Percentiles rank a stretch among this genome's conserved stretches.
Conservation (phyloP, 768 basidiomycete genomes). For the Mrakia frigida region DNA sequence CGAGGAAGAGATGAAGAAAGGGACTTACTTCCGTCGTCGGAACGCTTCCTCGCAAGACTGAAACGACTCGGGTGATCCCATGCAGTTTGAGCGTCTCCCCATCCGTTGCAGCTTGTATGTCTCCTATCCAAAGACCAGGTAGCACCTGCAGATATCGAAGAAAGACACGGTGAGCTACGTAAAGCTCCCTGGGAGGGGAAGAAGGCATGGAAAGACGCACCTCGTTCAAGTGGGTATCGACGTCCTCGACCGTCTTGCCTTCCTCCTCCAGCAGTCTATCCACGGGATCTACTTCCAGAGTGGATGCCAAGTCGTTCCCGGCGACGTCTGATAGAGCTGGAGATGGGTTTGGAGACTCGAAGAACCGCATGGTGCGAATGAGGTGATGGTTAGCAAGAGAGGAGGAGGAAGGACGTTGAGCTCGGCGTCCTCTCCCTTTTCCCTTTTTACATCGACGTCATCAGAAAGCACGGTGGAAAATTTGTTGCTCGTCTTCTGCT, state of each 20-base stretch:
- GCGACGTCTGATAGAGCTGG: not conserved
- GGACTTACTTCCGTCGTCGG: constrained; percentile 7
- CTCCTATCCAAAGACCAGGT: constrained; percentile 77
- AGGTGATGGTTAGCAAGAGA: not conserved
- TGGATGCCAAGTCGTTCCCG: not conserved
- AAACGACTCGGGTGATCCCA: constrained; percentile 69
- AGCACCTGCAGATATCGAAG: constrained; percentile 52
- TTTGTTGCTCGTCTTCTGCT: no score
- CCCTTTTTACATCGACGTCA: not conserved
- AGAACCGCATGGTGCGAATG: not conserved
- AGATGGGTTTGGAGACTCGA: constrained; percentile 1
- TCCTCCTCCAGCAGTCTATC: constrained; percentile 3
- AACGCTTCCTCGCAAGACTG: constrained; percentile 55
- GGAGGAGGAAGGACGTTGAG: not conserved
- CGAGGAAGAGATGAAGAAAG: not conserved
- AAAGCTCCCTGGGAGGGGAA: no score
- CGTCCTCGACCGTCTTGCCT: not conserved
- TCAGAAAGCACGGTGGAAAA: no score
- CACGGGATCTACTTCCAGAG: not conserved
- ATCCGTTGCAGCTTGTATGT: constrained; percentile 65
- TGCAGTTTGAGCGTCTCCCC: constrained; percentile 57
- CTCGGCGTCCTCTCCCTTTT: not conserved
- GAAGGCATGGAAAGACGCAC: not conserved
- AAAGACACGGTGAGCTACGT: not conserved
- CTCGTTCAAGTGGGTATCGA: constrained; percentile 6